phyloP scores from a whole-genome alignment of 345 rosid genomes.

The Turritis glabra region DNA sequence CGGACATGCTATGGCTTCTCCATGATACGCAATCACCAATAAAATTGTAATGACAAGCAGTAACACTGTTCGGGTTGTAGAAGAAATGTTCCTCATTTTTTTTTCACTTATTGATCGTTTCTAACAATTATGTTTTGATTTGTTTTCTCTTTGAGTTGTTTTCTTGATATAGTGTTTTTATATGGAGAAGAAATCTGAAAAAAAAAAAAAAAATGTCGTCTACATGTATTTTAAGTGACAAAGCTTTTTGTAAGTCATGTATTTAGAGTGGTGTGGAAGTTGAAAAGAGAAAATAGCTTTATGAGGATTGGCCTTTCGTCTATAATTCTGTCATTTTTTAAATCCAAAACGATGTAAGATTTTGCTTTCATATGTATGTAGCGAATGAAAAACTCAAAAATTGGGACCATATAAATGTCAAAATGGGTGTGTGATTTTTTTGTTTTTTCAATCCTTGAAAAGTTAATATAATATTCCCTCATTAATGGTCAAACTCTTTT shows the following conservation, averaged over 20 bases:
- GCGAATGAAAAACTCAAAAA: no score
- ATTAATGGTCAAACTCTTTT: no score
- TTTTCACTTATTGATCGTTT: background rate
- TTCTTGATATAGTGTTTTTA: background rate
- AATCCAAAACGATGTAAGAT: no score
- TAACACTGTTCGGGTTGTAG: background rate
- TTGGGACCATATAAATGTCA: no score
- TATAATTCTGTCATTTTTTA: background rate
- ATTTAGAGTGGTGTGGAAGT: slow-evolving; percentile 29
- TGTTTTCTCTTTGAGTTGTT: background rate
- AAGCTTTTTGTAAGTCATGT: slow-evolving; percentile 35
- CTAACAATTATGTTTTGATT: background rate
- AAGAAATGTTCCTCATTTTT: slow-evolving; percentile 18
- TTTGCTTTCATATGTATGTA: no score
- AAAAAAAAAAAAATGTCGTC: background rate
- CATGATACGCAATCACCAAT: slow-evolving; percentile 1
- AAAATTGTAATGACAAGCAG: slow-evolving; percentile 5
- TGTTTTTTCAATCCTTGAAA: no score
- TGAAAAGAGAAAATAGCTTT: background rate
- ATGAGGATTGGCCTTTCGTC: background rate
- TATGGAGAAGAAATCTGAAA: background rate
- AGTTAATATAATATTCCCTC: no score
- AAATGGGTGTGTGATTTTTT: no score
- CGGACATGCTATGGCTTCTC: slow-evolving; percentile 35
- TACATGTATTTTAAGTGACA: slow-evolving; percentile 34